A percentile compares a stretch with the other conserved stretches of the same genome.
Evolutionary conservation across 1,284 basidiomycete genomes (phyloP).

Genomic region (Trichosporon coremiiforme): DNA sequence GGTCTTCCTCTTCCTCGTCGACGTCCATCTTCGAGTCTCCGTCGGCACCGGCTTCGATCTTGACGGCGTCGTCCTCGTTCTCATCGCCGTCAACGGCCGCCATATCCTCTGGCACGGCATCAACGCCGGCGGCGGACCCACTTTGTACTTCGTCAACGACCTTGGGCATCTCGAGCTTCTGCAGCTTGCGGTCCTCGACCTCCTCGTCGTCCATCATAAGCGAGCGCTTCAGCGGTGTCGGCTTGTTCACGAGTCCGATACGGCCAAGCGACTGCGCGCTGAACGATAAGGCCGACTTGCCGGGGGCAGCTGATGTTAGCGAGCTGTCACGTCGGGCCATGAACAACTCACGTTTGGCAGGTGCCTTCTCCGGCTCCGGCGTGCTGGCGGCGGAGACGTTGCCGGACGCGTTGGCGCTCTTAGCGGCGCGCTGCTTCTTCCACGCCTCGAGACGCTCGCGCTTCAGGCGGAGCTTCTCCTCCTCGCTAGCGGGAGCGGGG

Average conservation of each 20-base stretch:
- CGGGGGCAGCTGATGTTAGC: slow-evolving; percentile 62
- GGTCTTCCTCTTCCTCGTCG: slow-evolving; percentile 83
- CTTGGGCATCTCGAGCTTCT: slow-evolving; percentile 51
- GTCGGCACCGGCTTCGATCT: slow-evolving; percentile 15
- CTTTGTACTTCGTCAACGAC: slow-evolving; percentile 49
- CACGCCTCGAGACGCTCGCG: slow-evolving; percentile 88
- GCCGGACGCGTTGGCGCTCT: slow-evolving; percentile 61
- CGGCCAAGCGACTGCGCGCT: slow-evolving; percentile 69
- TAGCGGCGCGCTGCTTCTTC: slow-evolving; percentile 88
- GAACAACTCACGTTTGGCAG: slow-evolving; percentile 32
- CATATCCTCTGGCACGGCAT: slow-evolving; percentile 43
- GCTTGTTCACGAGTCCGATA: slow-evolving; percentile 68
- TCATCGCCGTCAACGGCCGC: slow-evolving; percentile 42
- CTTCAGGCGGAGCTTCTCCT: slow-evolving; percentile 81
- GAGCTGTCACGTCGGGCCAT: slow-evolving; percentile 4
- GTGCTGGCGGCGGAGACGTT: slow-evolving; percentile 25
- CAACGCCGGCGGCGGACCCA: slow-evolving; percentile 39
- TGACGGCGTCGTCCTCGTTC: slow-evolving; percentile 28
- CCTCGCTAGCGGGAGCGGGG: slow-evolving; percentile 61
- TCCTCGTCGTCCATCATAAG: slow-evolving; percentile 48
- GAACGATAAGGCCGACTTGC: slow-evolving; percentile 64
- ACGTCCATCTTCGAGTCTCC: slow-evolving; percentile 59
- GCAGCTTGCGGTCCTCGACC: slow-evolving; percentile 47
- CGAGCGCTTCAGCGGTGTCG: slow-evolving; percentile 45
- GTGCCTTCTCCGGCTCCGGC: slow-evolving; percentile 34